A percentile compares a stretch with the other conserved stretches of the same genome.
Evolutionary conservation across 2,329 filamentous ascomycete genomes (phyloP).

Genomic region (Grosmannia penicillata): DNA sequence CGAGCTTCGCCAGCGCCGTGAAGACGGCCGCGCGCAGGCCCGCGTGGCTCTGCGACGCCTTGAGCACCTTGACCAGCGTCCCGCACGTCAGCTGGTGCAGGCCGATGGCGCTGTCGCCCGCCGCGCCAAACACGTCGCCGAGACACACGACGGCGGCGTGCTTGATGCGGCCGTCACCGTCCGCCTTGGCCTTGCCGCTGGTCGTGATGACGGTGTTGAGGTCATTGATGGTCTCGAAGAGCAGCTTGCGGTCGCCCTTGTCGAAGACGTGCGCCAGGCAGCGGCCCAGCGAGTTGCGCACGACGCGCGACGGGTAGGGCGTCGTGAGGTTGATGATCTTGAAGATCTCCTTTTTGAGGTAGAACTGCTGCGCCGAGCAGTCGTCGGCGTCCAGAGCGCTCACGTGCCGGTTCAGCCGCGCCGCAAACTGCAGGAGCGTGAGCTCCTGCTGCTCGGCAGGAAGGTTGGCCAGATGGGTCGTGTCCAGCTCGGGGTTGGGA

Average conservation of each 20-base stretch:
- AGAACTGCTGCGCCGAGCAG: slow-evolving; percentile 76
- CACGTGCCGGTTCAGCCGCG: slow-evolving; percentile 70
- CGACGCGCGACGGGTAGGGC: slow-evolving; percentile 72
- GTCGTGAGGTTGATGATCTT: slow-evolving; percentile 75
- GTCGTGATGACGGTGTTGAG: slow-evolving; percentile 51
- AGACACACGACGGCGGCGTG: slow-evolving; percentile 81
- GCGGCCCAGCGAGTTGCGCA: slow-evolving; percentile 76
- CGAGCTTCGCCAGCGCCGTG: slow-evolving; percentile 58
- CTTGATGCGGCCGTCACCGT: slow-evolving; percentile 41
- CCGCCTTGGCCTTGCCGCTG: slow-evolving; percentile 56
- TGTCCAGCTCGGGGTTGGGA: slow-evolving; percentile 65
- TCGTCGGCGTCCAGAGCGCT: slow-evolving; percentile 59
- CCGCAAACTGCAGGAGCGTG: slow-evolving; percentile 79
- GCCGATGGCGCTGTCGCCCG: slow-evolving; percentile 82
- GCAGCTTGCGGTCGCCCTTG: slow-evolving; percentile 75
- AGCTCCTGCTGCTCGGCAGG: slow-evolving; percentile 93
- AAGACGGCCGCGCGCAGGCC: slow-evolving; percentile 71
- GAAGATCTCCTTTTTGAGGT: slow-evolving; percentile 86
- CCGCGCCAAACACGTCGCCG: slow-evolving; percentile 79
- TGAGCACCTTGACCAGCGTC: slow-evolving; percentile 63
- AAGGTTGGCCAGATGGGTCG: slow-evolving; percentile 75
- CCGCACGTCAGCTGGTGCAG: slow-evolving; percentile 62
- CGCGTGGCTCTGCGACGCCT: slow-evolving; percentile 63
- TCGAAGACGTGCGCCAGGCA: slow-evolving; percentile 72
- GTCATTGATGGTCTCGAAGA: slow-evolving; percentile 92